Conservation (phyloP, 768 basidiomycete genomes). For the Zangia roseola region DNA sequence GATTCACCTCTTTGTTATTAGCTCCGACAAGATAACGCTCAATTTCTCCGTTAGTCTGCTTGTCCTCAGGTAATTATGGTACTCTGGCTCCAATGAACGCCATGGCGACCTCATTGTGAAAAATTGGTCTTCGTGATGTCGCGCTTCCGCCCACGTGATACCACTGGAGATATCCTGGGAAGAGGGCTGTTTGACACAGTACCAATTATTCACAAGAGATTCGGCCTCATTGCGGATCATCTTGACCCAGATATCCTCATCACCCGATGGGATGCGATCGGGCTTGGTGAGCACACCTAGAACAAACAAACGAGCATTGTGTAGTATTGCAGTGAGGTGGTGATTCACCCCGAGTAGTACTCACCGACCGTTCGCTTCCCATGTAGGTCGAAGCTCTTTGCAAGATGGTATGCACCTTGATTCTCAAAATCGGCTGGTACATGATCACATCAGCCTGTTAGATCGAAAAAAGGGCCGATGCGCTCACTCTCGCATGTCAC, state of each 20-base stretch:
- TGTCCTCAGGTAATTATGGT: conserved; percentile 56
- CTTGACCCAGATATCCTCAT: conserved; percentile 45
- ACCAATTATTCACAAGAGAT: conserved; percentile 31
- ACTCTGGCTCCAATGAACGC: conserved; percentile 50
- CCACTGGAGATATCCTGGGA: conserved; percentile 21
- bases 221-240: conserved; percentile 54
- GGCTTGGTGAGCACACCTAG: conserved; percentile 60
- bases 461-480: not conserved
- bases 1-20: conserved; percentile 59
- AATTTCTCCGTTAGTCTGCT: conserved; percentile 53
- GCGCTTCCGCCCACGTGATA: conserved; percentile 57
- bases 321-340: too few species aligned
- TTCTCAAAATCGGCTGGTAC: conserved; percentile 76
- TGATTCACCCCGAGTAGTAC: conserved; percentile 52
- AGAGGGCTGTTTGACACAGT: conserved; percentile 42
- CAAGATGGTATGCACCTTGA: conserved; percentile 66
- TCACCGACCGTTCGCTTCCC: conserved; percentile 71
- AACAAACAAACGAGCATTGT: not conserved
- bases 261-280: conserved; percentile 46
- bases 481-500: conserved; percentile 44
- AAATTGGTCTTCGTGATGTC: conserved; percentile 53
- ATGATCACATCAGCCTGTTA: conserved; percentile 34
- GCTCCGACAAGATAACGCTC: conserved; percentile 58
- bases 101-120: conserved; percentile 54
- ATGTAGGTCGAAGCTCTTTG: conserved; percentile 56